Percentiles rank a stretch among this genome's conserved stretches.
phyloP scores from a whole-genome alignment of 306 rosid species.

The Calophaca sinica region DNA sequence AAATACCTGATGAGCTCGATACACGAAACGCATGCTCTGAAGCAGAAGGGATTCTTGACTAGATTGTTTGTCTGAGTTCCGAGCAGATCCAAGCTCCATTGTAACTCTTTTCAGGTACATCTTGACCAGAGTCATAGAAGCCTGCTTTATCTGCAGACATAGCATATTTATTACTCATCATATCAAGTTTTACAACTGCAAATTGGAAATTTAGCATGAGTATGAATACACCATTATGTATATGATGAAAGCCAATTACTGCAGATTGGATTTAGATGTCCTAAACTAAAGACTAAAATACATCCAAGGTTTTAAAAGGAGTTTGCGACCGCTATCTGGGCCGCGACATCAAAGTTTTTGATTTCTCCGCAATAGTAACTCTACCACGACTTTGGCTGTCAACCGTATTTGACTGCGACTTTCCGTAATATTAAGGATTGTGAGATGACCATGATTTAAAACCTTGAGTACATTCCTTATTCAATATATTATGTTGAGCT shows the following conservation, averaged over 20 bases:
- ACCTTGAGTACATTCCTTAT: no score
- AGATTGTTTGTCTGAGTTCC: constrained; percentile 65
- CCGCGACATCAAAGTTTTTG: no score
- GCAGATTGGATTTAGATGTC: not conserved
- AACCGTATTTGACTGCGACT: no score
- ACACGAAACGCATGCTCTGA: constrained; percentile 79
- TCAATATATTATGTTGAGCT: no score
- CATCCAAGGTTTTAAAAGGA: no score
- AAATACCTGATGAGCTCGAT: constrained; percentile 82
- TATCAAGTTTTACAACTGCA: constrained; percentile 24
- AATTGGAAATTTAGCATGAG: constrained; percentile 23
- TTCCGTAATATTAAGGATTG: no score
- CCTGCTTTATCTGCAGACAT: constrained; percentile 69
- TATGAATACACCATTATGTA: not conserved
- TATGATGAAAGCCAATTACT: not conserved
- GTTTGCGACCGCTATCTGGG: no score
- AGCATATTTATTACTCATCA: constrained; percentile 8
- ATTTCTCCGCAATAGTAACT: no score
- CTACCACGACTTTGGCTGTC: no score
- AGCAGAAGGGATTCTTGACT: constrained; percentile 86
- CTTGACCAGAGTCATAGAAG: constrained; percentile 74
- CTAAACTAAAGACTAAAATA: no score
- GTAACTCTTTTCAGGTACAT: constrained; percentile 81
- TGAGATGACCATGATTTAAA: no score
- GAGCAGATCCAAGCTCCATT: constrained; percentile 68